Percentiles rank a stretch among this genome's conserved stretches.
phyloP scores from a whole-genome alignment of 1,139 yeast species.

The Kurtzmaniella quercitrusa region DNA sequence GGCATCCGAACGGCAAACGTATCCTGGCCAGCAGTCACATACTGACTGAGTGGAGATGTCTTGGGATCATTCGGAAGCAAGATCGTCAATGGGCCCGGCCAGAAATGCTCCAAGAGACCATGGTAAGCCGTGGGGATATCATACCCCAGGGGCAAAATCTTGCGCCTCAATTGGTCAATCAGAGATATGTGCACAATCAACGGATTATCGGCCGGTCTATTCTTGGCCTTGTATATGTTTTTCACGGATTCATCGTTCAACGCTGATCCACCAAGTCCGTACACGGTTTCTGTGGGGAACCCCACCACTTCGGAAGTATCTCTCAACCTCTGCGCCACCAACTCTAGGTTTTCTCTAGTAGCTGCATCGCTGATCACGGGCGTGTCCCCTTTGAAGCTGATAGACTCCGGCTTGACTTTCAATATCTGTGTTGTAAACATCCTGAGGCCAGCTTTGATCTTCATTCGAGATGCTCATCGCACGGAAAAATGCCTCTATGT shows the following conservation, averaged over 20 bases:
- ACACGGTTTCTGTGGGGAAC: constrained; percentile 96
- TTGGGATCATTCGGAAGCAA: constrained; percentile 58
- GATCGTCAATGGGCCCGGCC: constrained; percentile 97
- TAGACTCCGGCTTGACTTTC: constrained; percentile 24
- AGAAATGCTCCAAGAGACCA: constrained; percentile 59
- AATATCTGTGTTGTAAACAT: constrained; percentile 26
- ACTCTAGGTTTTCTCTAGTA: constrained; percentile 45
- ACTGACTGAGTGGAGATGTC: constrained; percentile 54
- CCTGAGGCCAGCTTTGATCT: not conserved
- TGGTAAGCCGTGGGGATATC: constrained; percentile 64
- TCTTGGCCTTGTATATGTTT: constrained; percentile 80
- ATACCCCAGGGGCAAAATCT: constrained; percentile 42
- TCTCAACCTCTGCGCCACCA: constrained; percentile 57
- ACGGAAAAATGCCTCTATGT: not conserved
- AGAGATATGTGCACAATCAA: constrained; percentile 86
- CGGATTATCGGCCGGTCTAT: constrained; percentile 94
- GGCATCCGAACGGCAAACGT: constrained; percentile 95
- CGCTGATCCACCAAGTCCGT: constrained; percentile 91
- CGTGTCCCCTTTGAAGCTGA: constrained; percentile 20
- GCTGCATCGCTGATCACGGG: constrained; percentile 41
- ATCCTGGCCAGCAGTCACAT: constrained; percentile 80
- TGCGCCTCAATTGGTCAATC: constrained; percentile 59
- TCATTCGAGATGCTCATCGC: constrained; percentile 1
- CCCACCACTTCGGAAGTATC: constrained; percentile 65
- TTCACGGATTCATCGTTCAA: constrained; percentile 67